Evolutionary conservation across 176 grass and related monocot genomes (phyloP).

Genomic region (Phyllostachys edulis): DNA sequence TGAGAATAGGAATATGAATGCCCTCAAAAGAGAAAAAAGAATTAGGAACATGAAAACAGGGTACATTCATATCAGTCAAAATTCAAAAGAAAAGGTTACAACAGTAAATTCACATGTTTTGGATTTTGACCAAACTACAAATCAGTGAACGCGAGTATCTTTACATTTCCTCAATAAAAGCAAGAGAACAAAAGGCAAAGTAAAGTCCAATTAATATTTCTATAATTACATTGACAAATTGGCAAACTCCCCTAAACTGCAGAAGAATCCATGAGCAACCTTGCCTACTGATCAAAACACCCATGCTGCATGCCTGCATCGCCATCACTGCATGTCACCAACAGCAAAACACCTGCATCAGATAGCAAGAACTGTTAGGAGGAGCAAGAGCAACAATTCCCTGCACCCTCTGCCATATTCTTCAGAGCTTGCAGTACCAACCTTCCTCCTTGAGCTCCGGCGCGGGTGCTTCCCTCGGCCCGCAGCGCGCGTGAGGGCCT

Average conservation of each 20-base stretch:
- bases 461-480: neutral
- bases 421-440: neutral
- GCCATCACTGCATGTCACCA: conserved; percentile 22
- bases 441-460: conserved; percentile 46
- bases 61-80: neutral
- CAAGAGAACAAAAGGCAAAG: neutral
- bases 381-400: neutral
- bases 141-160: neutral
- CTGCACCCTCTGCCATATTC: neutral
- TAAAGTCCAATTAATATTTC: neutral
- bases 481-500: conserved; percentile 18
- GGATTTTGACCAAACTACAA: neutral
- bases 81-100: neutral
- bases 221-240: neutral
- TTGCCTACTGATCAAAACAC: neutral
- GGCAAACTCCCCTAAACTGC: neutral
- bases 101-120: neutral
- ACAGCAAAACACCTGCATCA: conserved; percentile 49
- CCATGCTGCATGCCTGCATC: neutral
- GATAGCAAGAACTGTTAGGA: conserved; percentile 14
- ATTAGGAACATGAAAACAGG: neutral
- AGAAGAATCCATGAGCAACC: neutral
- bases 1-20: neutral
- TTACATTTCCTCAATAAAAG: conserved; percentile 2
- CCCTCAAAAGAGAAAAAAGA: neutral